Conservation (phyloP, 805 yeast genomes). For the Suhomyces canberraensis region DNA sequence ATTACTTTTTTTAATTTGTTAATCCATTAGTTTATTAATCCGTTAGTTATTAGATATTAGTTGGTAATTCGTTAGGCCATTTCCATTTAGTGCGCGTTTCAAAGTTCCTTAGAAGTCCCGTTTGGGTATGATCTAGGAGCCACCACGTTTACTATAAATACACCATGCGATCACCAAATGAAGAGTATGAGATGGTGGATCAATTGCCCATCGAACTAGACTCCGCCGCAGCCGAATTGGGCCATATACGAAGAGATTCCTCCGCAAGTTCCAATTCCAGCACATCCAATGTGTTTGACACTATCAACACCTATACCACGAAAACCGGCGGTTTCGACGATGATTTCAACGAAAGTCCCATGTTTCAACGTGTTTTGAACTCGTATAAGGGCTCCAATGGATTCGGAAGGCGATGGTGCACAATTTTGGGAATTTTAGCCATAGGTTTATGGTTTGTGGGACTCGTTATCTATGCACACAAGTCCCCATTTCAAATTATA, state of each 20-base stretch:
- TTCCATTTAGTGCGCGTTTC: too few species aligned
- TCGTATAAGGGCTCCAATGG: constrained; percentile 13
- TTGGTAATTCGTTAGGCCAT: too few species aligned
- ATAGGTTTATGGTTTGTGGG: constrained; percentile 26
- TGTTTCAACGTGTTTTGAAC: constrained; percentile 20
- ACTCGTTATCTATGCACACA: constrained; percentile 25
- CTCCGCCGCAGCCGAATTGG: not conserved
- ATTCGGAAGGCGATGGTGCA: constrained; percentile 3
- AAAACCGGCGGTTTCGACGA: constrained; percentile 10
- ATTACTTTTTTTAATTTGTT: too few species aligned
- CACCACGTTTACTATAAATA: too few species aligned
- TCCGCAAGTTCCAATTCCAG: constrained; percentile 11
- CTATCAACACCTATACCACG: constrained; percentile 19
- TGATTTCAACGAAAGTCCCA: constrained; percentile 20
- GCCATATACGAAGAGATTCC: constrained; percentile 4
- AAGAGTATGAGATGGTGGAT: constrained; percentile 20
- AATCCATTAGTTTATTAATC: too few species aligned
- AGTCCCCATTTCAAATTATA: constrained; percentile 15
- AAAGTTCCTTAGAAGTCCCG: too few species aligned
- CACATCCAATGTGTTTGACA: constrained; percentile 29
- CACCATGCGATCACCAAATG: not conserved
- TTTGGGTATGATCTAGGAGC: too few species aligned
- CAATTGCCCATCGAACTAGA: constrained; percentile 9
- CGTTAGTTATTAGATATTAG: too few species aligned
- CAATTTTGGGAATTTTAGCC: constrained; percentile 3